These are phyloP conservation scores for Ceratobasidium papillatum DNA, from an alignment of 1,284 basidiomycete genomes.

Conservation along the genomic window DNA sequence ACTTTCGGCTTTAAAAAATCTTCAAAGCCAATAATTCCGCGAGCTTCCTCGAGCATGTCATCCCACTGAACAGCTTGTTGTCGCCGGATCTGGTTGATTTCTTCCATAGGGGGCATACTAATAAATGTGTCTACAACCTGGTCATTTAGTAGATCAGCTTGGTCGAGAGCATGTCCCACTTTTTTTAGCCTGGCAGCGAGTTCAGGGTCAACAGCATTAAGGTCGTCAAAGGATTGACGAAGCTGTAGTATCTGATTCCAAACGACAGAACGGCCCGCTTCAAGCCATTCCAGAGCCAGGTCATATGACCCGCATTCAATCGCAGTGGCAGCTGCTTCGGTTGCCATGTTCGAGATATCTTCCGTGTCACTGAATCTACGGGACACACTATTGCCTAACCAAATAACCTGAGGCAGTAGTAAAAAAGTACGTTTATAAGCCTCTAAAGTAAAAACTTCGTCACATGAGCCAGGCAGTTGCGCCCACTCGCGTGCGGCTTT, in stretches of 20 bases:
- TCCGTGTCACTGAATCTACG: neutral
- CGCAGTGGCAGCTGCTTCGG: conserved; percentile 2
- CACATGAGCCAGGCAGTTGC: too few species aligned
- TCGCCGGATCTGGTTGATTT: neutral
- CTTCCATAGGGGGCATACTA: neutral
- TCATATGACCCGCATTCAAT: neutral
- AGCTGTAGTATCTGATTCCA: conserved; percentile 49
- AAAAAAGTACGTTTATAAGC: too few species aligned
- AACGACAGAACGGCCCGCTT: conserved; percentile 49
- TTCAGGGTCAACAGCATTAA: conserved; percentile 36
- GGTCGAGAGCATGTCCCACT: neutral
- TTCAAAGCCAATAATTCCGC: neutral
- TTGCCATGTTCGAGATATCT: neutral
- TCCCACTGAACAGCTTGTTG: neutral
- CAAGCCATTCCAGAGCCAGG: conserved; percentile 49
- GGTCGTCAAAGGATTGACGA: neutral
- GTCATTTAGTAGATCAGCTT: neutral
- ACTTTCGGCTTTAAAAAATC: neutral
- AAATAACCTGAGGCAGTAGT: too few species aligned
- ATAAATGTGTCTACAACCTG: too few species aligned
- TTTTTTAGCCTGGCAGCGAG: neutral
- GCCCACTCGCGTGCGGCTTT: too few species aligned
- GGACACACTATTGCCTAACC: too few species aligned
- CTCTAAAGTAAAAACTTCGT: too few species aligned
- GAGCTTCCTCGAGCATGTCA: neutral